Conservation (phyloP, 2,329 filamentous ascomycete species). For the Graphium sp. region DNA sequence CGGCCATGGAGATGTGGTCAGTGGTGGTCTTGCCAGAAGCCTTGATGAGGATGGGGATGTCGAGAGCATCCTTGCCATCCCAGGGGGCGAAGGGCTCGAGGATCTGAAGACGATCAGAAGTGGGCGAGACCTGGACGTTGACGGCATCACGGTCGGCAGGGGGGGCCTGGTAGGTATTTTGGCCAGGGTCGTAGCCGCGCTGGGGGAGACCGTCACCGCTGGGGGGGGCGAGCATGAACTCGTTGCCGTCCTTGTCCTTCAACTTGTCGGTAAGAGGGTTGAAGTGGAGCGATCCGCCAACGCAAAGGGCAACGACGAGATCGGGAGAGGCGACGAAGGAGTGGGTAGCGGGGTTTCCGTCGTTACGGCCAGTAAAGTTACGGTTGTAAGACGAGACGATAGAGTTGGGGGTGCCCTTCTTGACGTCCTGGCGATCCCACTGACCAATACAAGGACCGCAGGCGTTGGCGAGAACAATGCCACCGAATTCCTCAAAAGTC, state of each 20-base stretch:
- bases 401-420: conserved; percentile 91
- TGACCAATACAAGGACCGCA: conserved; percentile 89
- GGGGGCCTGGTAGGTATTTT: conserved; percentile 91
- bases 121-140: conserved; percentile 67
- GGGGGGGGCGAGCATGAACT: conserved; percentile 75
- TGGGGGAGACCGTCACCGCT: conserved; percentile 66
- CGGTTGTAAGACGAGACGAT: conserved; percentile 99
- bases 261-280: conserved; percentile 87
- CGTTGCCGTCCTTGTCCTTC: conserved; percentile 90
- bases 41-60: conserved; percentile 93
- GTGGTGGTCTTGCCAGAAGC: conserved; percentile 90
- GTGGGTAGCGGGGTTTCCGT: conserved; percentile 88
- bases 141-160: conserved; percentile 61
- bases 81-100: conserved; percentile 73
- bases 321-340: conserved; percentile 87
- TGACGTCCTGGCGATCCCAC: conserved; percentile 86
- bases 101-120: conserved; percentile 86
- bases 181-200: conserved; percentile 75
- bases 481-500: conserved; percentile 93
- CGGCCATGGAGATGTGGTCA: conserved; percentile 94
- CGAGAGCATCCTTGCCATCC: conserved; percentile 77
- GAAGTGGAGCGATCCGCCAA: conserved; percentile 77
- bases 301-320: conserved; percentile 70
- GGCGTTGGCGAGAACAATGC: conserved; percentile 86
- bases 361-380: conserved; percentile 98